Conservation (phyloP, 2,329 filamentous ascomycete species). For the Keithomyces neogunnii region DNA sequence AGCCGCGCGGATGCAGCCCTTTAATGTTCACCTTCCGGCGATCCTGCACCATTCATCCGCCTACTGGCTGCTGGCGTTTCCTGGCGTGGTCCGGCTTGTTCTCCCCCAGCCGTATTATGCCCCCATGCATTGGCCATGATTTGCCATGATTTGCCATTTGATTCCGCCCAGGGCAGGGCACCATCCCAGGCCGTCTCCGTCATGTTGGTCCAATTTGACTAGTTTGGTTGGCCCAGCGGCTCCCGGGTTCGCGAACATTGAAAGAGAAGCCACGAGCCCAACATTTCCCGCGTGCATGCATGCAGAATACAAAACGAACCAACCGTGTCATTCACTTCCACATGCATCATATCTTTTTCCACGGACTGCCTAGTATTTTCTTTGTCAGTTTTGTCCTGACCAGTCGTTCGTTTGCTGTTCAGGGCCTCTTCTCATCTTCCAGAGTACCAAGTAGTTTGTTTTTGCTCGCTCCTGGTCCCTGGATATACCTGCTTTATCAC, state of each 20-base stretch:
- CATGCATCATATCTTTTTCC: background rate
- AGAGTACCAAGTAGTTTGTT: background rate
- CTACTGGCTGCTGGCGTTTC: too few species aligned
- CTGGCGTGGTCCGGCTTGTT: too few species aligned
- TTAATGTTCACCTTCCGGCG: too few species aligned
- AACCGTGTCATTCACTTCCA: background rate
- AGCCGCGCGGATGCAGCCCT: too few species aligned
- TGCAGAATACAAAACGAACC: slow-evolving; percentile 4
- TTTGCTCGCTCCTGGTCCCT: background rate
- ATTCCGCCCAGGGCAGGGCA: too few species aligned
- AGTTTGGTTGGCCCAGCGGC: background rate
- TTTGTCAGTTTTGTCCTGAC: slow-evolving; percentile 2
- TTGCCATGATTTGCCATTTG: background rate
- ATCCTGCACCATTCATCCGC: too few species aligned
- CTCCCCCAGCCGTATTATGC: too few species aligned
- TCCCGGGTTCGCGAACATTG: background rate
- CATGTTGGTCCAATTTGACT: background rate
- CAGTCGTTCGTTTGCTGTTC: slow-evolving; percentile 6
- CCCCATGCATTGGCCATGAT: too few species aligned
- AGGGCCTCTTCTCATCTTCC: slow-evolving; percentile 6
- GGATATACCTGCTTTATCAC: background rate
- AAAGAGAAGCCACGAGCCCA: background rate
- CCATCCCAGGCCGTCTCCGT: background rate
- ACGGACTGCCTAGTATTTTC: background rate
- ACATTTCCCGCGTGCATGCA: background rate